Evolutionary conservation across 2,329 filamentous ascomycete genomes (phyloP).

Genomic region (Xylariales sp.): DNA sequence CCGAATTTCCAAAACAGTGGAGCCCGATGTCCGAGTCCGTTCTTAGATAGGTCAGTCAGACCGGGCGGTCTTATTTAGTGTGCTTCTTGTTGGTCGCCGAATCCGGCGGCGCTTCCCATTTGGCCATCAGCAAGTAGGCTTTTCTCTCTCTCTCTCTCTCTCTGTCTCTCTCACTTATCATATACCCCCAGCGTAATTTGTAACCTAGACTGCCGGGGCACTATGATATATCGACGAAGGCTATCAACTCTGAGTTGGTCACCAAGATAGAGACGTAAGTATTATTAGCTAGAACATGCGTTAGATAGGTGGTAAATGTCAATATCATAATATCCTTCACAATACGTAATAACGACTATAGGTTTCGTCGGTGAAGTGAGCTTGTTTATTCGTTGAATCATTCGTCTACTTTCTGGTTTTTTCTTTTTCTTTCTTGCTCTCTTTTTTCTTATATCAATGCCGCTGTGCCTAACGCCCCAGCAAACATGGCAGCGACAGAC

Average conservation of each 20-base stretch:
- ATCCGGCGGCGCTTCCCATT: not conserved
- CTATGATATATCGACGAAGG: not conserved
- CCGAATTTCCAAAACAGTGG: constrained; percentile 24
- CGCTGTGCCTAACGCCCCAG: constrained; percentile 56
- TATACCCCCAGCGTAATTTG: no score
- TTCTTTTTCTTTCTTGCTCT: not conserved
- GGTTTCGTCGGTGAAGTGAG: not conserved
- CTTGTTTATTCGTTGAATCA: not conserved
- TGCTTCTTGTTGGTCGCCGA: constrained; percentile 25
- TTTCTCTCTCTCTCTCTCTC: no score
- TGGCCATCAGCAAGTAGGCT: not conserved
- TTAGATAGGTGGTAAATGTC: not conserved
- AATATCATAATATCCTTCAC: not conserved
- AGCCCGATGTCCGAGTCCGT: constrained; percentile 25
- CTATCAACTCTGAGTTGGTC: not conserved
- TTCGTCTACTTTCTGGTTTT: no score
- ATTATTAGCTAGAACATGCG: no score
- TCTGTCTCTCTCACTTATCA: not conserved
- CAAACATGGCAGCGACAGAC: constrained; percentile 69
- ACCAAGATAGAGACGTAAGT: no score
- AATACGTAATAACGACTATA: not conserved
- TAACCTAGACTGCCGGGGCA: not conserved
- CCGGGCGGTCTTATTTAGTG: constrained; percentile 8
- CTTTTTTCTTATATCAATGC: constrained; percentile 30
- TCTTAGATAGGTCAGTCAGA: not conserved